Base-by-base conservation (phyloP, 306 rosid genomes). In the Bauhinia variegata region DNA sequence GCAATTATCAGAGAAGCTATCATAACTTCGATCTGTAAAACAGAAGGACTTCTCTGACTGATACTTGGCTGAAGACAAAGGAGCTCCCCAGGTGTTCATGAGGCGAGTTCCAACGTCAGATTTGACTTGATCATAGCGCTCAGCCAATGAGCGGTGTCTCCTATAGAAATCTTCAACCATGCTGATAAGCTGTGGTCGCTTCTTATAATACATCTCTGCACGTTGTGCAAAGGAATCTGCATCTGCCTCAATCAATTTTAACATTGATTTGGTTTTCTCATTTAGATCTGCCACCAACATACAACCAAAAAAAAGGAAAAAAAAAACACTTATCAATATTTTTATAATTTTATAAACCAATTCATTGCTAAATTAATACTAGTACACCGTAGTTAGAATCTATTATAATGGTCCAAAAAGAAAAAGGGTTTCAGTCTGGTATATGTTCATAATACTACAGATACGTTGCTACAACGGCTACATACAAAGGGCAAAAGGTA, bases 151-250 rank as follows among this genome's bases (percentile, higher is more conserved):
- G 3, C 92, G 89, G 47, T 92, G 92, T 65, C 88, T 67, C 54
- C 92, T 79, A 48, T 92, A 92, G 70, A 92, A 87, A 50, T 92
- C 91, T 81, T 89, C 87, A 55, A 92, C 92, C 95, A 89, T 78
- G 51, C 86, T 67, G 33, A 92, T 70, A 32, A 92, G 90, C 68
- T 89, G 85, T 0, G 97, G 96, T 42, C 96, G 72, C 59, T 85
- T 87, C 80, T 89, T 83, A 89, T 89, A 92, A 70, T 87, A 89
- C 95, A 92, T 89, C 83, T 92, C 97, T 39, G 97, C 96, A n/a
- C 96, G 96, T 50, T 82, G 60, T 0, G 92, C 88, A 84, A 92
- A 89, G 54, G 97, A 89, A 82, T 92, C 96, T 38, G 95, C 92
- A 59, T 89, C 97, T 41, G 84, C 87, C 80, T 87, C 92, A 8